phyloP scores from a whole-genome alignment of 192 early-diverging fungal genomes.

The Rhizophagus prolifer region DNA sequence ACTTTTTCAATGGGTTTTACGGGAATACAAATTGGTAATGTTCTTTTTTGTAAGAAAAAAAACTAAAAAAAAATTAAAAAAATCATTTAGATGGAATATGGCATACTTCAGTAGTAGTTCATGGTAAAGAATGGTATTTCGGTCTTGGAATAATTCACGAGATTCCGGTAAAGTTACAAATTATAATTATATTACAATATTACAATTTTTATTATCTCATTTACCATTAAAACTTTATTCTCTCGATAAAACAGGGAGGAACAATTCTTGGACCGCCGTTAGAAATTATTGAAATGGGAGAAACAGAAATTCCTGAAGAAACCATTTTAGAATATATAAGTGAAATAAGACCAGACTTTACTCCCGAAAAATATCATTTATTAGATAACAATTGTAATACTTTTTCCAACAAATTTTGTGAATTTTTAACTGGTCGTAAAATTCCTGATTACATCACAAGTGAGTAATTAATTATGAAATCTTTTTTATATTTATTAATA shows the following conservation, averaged over 20 bases:
- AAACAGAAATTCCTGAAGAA: conserved; percentile 70
- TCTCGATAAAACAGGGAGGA: conserved; percentile 36
- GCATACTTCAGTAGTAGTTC: conserved; percentile 78
- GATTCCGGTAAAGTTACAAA: conserved; percentile 34
- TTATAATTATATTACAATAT: not conserved
- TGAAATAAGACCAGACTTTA: conserved; percentile 52
- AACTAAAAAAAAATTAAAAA: too few relatives aligned
- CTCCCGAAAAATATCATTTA: conserved; percentile 78
- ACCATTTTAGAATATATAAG: conserved; percentile 72
- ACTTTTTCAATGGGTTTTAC: conserved; percentile 60
- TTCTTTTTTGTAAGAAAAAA: not conserved
- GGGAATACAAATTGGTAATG: conserved; percentile 65
- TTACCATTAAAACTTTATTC: not conserved
- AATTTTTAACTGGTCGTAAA: conserved; percentile 72
- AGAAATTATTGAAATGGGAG: conserved; percentile 72
- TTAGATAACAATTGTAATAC: conserved; percentile 89
- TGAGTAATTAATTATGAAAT: conserved; percentile 17
- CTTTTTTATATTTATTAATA: not conserved
- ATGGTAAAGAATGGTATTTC: conserved; percentile 74
- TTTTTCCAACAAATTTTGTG: conserved; percentile 74
- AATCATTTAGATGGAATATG: conserved; percentile 56
- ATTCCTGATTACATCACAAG: conserved; percentile 77
- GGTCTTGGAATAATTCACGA: conserved; percentile 70
- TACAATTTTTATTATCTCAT: not conserved
- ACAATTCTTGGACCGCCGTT: conserved; percentile 69